A percentile compares a stretch with the other conserved stretches of the same genome.
These are phyloP conservation scores for Marasmius tenuissimus DNA, from an alignment of 1,284 basidiomycete genomes.

Conservation along the genomic window DNA sequence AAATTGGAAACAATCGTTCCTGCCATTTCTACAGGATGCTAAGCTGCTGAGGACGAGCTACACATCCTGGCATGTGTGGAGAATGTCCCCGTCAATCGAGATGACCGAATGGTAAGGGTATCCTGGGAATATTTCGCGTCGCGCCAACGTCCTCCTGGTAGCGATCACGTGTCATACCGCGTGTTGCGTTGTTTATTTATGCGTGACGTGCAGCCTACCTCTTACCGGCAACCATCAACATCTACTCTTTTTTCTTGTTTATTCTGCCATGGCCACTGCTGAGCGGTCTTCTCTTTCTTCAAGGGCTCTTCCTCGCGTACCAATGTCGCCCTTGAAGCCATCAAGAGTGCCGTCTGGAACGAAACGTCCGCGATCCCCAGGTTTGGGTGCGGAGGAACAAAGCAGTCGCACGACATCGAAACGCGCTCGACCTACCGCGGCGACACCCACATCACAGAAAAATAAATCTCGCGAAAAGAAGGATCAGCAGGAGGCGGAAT, in stretches of 20 bases:
- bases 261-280: conserved; percentile 22
- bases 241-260: conserved; percentile 4
- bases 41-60: too few species aligned
- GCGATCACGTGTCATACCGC: neutral
- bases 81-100: too few species aligned
- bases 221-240: neutral
- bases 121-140: too few species aligned
- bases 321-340: conserved; percentile 30
- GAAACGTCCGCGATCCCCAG: conserved; percentile 70
- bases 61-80: too few species aligned
- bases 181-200: conserved; percentile 17
- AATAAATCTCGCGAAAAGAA: conserved; percentile 41
- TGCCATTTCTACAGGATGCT: too few species aligned
- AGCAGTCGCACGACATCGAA: conserved; percentile 31
- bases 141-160: neutral
- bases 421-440: conserved; percentile 20
- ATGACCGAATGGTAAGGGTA: too few species aligned
- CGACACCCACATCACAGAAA: conserved; percentile 12
- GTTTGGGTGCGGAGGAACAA: conserved; percentile 36
- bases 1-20: too few species aligned
- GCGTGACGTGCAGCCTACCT: conserved; percentile 26
- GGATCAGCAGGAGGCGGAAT: conserved; percentile 68
- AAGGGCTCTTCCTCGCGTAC: conserved; percentile 27
- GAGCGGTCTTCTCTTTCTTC: conserved; percentile 27
- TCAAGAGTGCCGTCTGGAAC: conserved; percentile 17